Percentiles rank a stretch among this genome's conserved stretches.
phyloP scores from a whole-genome alignment of 2,329 filamentous ascomycete species.

The Chrysoporthe cubensis region DNA sequence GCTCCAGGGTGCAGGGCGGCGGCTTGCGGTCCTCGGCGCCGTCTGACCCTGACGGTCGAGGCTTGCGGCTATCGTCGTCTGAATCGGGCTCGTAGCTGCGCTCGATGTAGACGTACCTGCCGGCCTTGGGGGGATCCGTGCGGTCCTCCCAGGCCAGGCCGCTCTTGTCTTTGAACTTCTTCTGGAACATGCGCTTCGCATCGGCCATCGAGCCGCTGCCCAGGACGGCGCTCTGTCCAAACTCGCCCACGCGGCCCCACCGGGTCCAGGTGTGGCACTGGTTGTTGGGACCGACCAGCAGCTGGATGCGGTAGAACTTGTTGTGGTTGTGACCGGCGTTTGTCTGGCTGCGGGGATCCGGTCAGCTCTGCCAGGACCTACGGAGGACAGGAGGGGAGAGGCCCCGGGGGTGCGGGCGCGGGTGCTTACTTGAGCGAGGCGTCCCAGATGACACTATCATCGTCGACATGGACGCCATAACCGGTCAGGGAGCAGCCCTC shows the following conservation, averaged over 20 bases:
- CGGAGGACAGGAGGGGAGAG: not conserved
- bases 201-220: constrained; percentile 46
- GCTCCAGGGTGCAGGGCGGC: constrained; percentile 60
- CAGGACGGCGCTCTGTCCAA: constrained; percentile 52
- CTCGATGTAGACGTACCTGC: constrained; percentile 82
- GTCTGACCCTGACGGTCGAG: constrained; percentile 33
- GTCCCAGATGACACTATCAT: constrained; percentile 72
- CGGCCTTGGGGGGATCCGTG: constrained; percentile 57
- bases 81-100: constrained; percentile 73
- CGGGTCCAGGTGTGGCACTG: constrained; percentile 70
- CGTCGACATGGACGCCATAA: constrained; percentile 67
- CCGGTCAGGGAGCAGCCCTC: constrained; percentile 43
- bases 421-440: constrained; percentile 65
- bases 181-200: constrained; percentile 57
- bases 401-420: too few species aligned
- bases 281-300: constrained; percentile 45
- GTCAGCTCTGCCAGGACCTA: not conserved
- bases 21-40: constrained; percentile 42
- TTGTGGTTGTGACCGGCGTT: constrained; percentile 75
- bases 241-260: constrained; percentile 77
- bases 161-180: constrained; percentile 66
- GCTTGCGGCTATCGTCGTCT: constrained; percentile 55
- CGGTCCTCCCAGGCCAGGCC: constrained; percentile 61
- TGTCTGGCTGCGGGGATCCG: constrained; percentile 53
- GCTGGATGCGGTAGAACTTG: constrained; percentile 79